Percentiles rank a stretch among this genome's conserved stretches.
Conservation (phyloP, 805 yeast genomes). For the Wickerhamiella azymoides region DNA sequence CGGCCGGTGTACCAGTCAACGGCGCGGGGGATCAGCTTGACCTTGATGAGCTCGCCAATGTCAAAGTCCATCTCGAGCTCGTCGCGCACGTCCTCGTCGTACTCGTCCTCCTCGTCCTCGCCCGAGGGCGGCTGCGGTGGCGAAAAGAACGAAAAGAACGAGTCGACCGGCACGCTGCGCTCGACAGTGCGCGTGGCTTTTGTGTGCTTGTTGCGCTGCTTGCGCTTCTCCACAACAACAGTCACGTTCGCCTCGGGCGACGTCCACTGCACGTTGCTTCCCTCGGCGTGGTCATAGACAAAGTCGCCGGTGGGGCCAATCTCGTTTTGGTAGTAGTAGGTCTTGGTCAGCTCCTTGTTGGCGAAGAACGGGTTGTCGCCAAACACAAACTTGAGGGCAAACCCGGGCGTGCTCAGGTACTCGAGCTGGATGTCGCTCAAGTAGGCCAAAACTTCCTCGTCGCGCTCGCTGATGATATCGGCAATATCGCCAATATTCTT, state of each 20-base stretch:
- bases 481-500: constrained; percentile 71
- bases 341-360: constrained; percentile 60
- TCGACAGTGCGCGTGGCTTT: constrained; percentile 93
- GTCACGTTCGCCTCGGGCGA: constrained; percentile 73
- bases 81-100: constrained; percentile 62
- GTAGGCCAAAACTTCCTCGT: constrained; percentile 62
- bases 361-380: constrained; percentile 60
- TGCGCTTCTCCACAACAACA: constrained; percentile 77
- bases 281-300: constrained; percentile 94
- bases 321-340: constrained; percentile 88
- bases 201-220: constrained; percentile 91
- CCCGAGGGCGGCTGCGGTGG: constrained; percentile 75
- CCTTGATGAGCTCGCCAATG: constrained; percentile 91
- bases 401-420: constrained; percentile 74
- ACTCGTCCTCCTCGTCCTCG: constrained; percentile 42
- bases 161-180: constrained; percentile 84
- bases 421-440: constrained; percentile 62
- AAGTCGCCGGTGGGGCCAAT: constrained; percentile 91
- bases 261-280: constrained; percentile 72
- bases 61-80: constrained; percentile 86
- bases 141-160: constrained; percentile 89
- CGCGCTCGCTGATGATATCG: constrained; percentile 80
- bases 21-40: constrained; percentile 89
- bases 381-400: constrained; percentile 74
- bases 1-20: constrained; percentile 98